phyloP scores from a whole-genome alignment of 345 rosid species.

The Eucalyptus microcorys region DNA sequence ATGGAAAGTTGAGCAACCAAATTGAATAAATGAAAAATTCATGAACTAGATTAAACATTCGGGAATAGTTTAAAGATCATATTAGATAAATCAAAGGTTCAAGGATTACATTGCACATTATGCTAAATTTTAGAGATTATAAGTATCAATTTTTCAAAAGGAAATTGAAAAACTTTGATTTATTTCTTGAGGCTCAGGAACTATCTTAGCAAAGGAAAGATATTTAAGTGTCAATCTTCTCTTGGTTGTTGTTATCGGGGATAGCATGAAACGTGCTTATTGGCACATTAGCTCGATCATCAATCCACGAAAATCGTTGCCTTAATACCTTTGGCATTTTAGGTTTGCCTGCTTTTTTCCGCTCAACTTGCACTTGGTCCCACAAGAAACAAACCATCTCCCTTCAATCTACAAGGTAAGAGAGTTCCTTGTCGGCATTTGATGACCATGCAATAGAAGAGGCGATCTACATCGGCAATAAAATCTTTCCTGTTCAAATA shows the following conservation, averaged over 20 bases:
- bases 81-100: no score
- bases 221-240: neutral
- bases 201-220: neutral
- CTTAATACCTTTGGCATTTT: neutral
- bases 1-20: no score
- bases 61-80: no score
- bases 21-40: no score
- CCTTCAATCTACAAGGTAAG: neutral
- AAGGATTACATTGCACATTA: no score
- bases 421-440: neutral
- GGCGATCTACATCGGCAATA: neutral
- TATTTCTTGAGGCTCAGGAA: neutral
- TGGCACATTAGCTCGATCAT: neutral
- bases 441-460: neutral
- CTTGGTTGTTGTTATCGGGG: neutral
- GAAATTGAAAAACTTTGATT: neutral
- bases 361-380: neutral
- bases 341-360: neutral
- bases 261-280: neutral
- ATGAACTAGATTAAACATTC: no score
- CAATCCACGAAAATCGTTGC: neutral
- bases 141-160: neutral
- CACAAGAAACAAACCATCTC: neutral
- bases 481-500: neutral
- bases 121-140: accelerated